Evolutionary conservation across 129 eudicot species (phyloP).

Genomic region (Chrysanthemum seticuspe): DNA sequence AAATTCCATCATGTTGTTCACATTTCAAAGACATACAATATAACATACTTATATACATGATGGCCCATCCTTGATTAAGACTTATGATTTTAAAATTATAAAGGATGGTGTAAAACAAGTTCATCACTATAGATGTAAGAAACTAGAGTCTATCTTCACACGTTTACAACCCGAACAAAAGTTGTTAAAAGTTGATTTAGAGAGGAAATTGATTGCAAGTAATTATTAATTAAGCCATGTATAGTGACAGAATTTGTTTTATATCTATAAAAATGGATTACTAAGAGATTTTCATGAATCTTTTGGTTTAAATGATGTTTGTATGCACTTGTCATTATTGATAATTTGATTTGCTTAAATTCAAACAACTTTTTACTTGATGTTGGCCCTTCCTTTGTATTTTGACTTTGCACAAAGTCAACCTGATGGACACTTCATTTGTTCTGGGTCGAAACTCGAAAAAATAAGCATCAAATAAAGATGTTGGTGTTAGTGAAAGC

Average conservation of each 20-base stretch:
- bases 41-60: background rate
- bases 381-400: background rate
- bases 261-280: background rate
- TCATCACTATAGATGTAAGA: background rate
- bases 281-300: conserved; percentile 7
- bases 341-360: conserved; percentile 11
- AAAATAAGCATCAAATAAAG: background rate
- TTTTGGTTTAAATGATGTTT: conserved; percentile 22
- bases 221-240: too few species aligned
- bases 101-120: background rate
- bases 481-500: background rate
- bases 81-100: background rate
- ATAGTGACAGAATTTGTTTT: background rate
- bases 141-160: background rate
- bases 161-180: background rate
- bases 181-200: background rate
- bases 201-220: too few species aligned
- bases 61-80: conserved; percentile 17
- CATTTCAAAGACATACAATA: background rate
- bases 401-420: background rate
- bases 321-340: conserved; percentile 19
- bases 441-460: background rate
- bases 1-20: conserved; percentile 4
- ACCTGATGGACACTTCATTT: background rate
- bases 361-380: background rate